These are phyloP conservation scores for Chytriomyces hyalinus DNA, from an alignment of 192 early-diverging fungal species.

Conservation along the genomic window DNA sequence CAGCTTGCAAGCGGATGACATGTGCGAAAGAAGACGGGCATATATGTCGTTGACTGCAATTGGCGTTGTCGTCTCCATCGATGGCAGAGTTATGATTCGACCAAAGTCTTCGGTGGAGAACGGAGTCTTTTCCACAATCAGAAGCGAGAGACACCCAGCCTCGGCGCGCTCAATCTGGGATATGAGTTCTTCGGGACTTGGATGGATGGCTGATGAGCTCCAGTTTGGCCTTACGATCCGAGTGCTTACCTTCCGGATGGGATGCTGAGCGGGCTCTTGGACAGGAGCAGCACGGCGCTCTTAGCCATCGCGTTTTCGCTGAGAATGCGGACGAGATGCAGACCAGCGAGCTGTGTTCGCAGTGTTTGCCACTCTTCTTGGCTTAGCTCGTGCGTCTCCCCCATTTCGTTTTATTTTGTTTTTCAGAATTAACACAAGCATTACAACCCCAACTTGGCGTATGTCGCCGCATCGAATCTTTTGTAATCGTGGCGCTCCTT, in stretches of 20 bases:
- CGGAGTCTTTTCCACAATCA: slow-evolving; percentile 8
- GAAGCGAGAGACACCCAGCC: background rate
- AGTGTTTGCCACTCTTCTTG: too few species aligned
- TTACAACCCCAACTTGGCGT: slow-evolving; percentile 2
- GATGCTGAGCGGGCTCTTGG: background rate
- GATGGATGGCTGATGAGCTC: background rate
- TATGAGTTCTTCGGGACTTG: background rate
- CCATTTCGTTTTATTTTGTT: too few species aligned
- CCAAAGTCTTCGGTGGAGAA: slow-evolving; percentile 4
- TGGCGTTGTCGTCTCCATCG: background rate
- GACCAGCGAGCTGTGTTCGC: background rate
- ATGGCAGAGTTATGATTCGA: background rate
- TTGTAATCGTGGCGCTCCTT: slow-evolving; percentile 61
- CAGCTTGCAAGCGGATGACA: slow-evolving; percentile 3
- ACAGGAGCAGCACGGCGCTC: slow-evolving; percentile 15
- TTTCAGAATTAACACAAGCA: too few species aligned
- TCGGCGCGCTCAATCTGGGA: background rate
- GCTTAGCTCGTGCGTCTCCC: too few species aligned
- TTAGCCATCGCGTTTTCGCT: slow-evolving; percentile 8
- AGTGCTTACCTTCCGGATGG: background rate
- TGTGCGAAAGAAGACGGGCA: background rate
- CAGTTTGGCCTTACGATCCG: background rate
- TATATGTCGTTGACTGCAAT: slow-evolving; percentile 30
- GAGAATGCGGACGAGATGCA: background rate
- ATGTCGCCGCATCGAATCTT: slow-evolving; percentile 46